These are phyloP conservation scores for Actinidia chinensis DNA, from an alignment of 179 eudicot species.

Conservation along the genomic window DNA sequence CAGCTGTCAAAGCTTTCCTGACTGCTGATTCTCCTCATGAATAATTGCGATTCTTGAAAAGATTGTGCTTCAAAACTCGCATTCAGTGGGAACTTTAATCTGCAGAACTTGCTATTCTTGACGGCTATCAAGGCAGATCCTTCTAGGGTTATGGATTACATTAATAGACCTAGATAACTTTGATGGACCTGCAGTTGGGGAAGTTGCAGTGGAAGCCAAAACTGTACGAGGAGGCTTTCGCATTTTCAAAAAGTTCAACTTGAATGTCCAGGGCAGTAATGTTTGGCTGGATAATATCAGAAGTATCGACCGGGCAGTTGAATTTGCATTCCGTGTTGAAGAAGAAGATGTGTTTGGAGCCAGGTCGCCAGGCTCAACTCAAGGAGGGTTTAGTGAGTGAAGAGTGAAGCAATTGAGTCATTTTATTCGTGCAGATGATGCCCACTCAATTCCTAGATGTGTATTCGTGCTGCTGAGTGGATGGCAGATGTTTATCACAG, in stretches of 20 bases:
- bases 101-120: slow-evolving; percentile 82
- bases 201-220: slow-evolving; percentile 93
- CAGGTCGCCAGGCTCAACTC: slow-evolving; percentile 91
- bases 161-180: slow-evolving; percentile 87
- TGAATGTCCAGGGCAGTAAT: slow-evolving; percentile 87
- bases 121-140: slow-evolving; percentile 97
- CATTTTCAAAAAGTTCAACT: slow-evolving; percentile 91
- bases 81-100: slow-evolving; percentile 84
- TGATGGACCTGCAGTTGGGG: slow-evolving; percentile 98
- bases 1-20: slow-evolving; percentile 89
- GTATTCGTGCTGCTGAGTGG: slow-evolving; percentile 78
- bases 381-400: slow-evolving; percentile 85
- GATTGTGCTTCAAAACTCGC: slow-evolving; percentile 95
- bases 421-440: slow-evolving; percentile 93
- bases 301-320: slow-evolving; percentile 82
- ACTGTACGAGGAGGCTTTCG: slow-evolving; percentile 85
- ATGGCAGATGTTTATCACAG: slow-evolving; percentile 71
- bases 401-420: slow-evolving; percentile 92
- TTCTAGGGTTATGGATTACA: slow-evolving; percentile 86
- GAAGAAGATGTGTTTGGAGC: slow-evolving; percentile 98
- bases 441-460: slow-evolving; percentile 85
- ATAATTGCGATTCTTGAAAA: slow-evolving; percentile 79
- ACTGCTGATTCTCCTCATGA: slow-evolving; percentile 91
- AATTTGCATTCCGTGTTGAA: slow-evolving; percentile 94
- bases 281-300: slow-evolving; percentile 66